A percentile compares a stretch with the other conserved stretches of the same genome.
These are phyloP conservation scores for Geum urbanum DNA, from an alignment of 306 rosid species.

Conservation along the genomic window DNA sequence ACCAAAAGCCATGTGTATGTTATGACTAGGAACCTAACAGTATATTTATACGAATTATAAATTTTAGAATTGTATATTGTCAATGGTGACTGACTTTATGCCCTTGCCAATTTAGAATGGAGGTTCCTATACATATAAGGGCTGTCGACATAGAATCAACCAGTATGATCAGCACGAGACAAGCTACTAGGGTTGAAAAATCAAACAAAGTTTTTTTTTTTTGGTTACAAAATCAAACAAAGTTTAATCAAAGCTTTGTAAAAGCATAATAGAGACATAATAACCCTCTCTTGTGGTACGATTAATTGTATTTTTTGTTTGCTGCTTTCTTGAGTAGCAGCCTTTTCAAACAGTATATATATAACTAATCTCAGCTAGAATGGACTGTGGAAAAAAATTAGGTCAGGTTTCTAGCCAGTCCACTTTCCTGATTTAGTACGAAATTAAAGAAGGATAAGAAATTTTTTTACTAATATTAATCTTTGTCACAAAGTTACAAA, in stretches of 20 bases:
- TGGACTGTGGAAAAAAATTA: neutral
- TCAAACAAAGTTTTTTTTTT: neutral
- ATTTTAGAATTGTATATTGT: neutral
- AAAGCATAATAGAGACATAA: slow-evolving; percentile 6
- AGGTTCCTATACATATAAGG: neutral
- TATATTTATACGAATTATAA: neutral
- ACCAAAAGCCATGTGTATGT: neutral
- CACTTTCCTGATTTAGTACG: neutral
- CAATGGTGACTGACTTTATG: slow-evolving; percentile 3
- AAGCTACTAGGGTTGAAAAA: neutral
- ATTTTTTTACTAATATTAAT: too few relatives aligned
- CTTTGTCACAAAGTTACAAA: neutral
- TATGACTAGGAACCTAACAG: neutral
- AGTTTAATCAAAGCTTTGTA: neutral
- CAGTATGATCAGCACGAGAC: neutral
- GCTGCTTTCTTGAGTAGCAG: neutral
- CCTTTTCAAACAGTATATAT: neutral
- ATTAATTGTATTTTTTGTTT: neutral
- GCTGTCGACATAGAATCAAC: neutral
- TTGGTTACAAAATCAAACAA: neutral
- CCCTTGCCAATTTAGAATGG: neutral
- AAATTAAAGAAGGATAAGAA: too few relatives aligned
- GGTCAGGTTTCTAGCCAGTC: neutral
- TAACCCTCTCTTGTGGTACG: slow-evolving; percentile 3
- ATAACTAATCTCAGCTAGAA: neutral